Percentiles rank a stretch among this genome's conserved stretches.
These are phyloP conservation scores for Teunomyces atbi DNA, from an alignment of 805 yeast genomes.

Conservation along the genomic window DNA sequence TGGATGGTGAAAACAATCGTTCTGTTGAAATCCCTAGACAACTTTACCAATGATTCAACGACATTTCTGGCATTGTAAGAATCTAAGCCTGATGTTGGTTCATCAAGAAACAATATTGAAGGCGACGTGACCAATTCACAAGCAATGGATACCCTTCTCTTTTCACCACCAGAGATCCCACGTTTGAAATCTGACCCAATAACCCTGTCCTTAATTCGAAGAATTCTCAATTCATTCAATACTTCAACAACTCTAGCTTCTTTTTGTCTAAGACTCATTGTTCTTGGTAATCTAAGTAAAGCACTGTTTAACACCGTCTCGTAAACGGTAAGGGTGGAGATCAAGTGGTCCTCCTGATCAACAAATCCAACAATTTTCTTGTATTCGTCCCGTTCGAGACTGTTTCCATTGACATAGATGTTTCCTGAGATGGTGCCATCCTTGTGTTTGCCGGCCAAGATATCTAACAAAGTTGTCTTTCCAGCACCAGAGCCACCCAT, in stretches of 20 bases:
- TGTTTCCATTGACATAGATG: conserved; percentile 73
- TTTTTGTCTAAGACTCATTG: conserved; percentile 73
- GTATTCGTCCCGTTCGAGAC: conserved; percentile 43
- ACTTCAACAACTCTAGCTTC: conserved; percentile 81
- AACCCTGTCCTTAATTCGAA: conserved; percentile 76
- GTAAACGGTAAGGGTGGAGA: conserved; percentile 92
- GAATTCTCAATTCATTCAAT: conserved; percentile 77
- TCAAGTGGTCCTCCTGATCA: conserved; percentile 88
- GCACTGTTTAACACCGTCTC: conserved; percentile 96
- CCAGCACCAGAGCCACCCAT: conserved; percentile 99
- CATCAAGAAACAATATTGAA: conserved; percentile 77
- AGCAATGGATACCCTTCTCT: conserved; percentile 88
- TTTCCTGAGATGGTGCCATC: conserved; percentile 68
- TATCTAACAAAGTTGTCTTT: conserved; percentile 89
- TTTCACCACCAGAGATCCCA: conserved; percentile 94
- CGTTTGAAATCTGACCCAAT: conserved; percentile 88
- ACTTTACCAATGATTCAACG: conserved; percentile 74
- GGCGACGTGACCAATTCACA: conserved; percentile 92
- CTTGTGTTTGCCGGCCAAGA: conserved; percentile 84
- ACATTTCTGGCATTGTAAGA: conserved; percentile 92
- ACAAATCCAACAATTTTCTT: conserved; percentile 85
- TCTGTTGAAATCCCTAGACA: conserved; percentile 78
- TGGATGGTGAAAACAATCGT: conserved; percentile 93
- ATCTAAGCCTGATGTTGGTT: conserved; percentile 95
- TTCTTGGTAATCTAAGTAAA: conserved; percentile 74